These are phyloP conservation scores for Camellia japonica DNA, from an alignment of 148 eudicot genomes.

Conservation along the genomic window DNA sequence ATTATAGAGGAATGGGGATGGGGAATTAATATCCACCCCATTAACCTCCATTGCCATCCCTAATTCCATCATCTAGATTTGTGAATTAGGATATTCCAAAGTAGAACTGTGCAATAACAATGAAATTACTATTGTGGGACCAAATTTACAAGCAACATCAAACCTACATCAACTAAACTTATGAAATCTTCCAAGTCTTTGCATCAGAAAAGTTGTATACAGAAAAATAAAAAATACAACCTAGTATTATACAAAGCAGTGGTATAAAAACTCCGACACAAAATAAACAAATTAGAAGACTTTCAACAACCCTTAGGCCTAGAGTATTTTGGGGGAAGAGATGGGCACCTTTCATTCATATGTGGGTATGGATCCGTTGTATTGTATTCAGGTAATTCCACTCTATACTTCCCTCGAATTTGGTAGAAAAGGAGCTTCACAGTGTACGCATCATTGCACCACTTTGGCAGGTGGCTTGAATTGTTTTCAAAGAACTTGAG, in stretches of 20 bases:
- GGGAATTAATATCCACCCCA: no score
- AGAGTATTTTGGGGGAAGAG: conserved; percentile 74
- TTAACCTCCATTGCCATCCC: no score
- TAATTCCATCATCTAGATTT: no score
- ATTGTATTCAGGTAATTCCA: conserved; percentile 92
- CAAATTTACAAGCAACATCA: no score
- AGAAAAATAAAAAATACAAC: not conserved
- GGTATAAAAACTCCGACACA: not conserved
- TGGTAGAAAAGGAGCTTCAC: conserved; percentile 85
- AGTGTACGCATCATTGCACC: conserved; percentile 82
- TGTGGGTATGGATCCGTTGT: conserved; percentile 67
- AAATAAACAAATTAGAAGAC: not conserved
- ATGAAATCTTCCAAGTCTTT: no score
- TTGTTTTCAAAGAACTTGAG: no score
- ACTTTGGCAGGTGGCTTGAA: conserved; percentile 49
- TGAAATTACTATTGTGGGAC: no score
- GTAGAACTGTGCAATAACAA: no score
- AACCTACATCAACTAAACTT: no score
- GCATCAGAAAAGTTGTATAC: not conserved
- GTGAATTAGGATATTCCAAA: no score
- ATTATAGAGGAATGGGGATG: no score
- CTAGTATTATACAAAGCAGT: not conserved
- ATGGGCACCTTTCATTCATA: conserved; percentile 89
- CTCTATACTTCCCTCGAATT: conserved; percentile 78
- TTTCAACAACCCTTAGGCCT: conserved; percentile 63